phyloP scores from a whole-genome alignment of 2,329 filamentous ascomycete species.

The Macrophomina phaseolina region DNA sequence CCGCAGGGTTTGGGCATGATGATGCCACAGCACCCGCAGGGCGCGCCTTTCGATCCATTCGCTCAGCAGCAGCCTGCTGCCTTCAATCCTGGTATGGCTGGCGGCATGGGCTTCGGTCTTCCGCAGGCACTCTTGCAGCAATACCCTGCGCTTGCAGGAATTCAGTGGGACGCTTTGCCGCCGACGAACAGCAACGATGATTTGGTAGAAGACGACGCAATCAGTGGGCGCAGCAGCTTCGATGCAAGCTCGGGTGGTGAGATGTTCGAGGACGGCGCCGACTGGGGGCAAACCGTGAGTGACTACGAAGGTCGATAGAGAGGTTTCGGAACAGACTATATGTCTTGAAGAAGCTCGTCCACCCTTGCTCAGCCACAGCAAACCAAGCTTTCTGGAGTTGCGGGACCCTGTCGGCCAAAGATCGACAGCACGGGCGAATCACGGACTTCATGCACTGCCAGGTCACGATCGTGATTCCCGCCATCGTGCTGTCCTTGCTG shows the following conservation, averaged over 20 bases:
- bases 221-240: conserved; percentile 79
- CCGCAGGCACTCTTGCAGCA: conserved; percentile 88
- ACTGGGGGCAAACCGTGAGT: conserved; percentile 23
- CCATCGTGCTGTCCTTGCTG: neutral
- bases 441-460: conserved; percentile 8
- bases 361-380: conserved; percentile 3
- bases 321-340: neutral
- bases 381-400: neutral
- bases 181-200: conserved; percentile 62
- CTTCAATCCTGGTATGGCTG: conserved; percentile 35
- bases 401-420: neutral
- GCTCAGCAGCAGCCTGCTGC: conserved; percentile 19
- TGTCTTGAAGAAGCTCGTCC: conserved; percentile 7
- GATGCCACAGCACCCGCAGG: conserved; percentile 40
- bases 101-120: conserved; percentile 60
- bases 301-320: conserved; percentile 23
- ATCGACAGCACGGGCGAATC: neutral
- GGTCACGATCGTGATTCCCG: neutral
- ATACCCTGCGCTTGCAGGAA: conserved; percentile 87
- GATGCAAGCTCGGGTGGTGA: conserved; percentile 74
- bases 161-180: conserved; percentile 83
- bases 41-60: conserved; percentile 25
- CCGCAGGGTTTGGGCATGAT: conserved; percentile 40
- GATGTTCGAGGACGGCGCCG: conserved; percentile 70
- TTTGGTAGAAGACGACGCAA: conserved; percentile 48